Conservation (phyloP, 495 filamentous ascomycete genomes). For the Cercophora newfieldiana region DNA sequence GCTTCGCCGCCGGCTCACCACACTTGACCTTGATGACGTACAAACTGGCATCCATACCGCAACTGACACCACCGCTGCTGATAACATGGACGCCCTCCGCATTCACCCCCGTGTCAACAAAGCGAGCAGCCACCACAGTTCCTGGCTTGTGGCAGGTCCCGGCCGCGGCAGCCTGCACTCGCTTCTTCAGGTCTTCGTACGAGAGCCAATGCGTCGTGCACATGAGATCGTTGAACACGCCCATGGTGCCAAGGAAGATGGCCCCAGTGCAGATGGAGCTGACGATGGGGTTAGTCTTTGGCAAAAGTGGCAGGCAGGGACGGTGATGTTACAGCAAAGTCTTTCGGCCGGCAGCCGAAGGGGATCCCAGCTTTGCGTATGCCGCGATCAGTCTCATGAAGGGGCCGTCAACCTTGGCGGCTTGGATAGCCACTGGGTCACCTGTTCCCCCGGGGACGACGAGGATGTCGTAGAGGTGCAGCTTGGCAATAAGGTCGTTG, state of each 20-base stretch:
- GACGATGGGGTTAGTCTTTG: not conserved
- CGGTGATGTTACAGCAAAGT: conserved; percentile 10
- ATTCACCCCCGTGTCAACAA: conserved; percentile 14
- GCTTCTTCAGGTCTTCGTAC: not conserved
- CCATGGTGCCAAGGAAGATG: conserved; percentile 14
- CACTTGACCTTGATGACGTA: conserved; percentile 7
- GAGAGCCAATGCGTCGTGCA: conserved; percentile 19
- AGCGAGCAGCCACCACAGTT: conserved; percentile 15
- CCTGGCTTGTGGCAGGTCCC: conserved; percentile 1
- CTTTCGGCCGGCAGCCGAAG: not conserved
- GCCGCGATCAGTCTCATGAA: conserved; percentile 11
- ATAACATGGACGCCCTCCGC: conserved; percentile 9
- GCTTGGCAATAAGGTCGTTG: conserved; percentile 5
- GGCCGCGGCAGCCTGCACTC: not conserved
- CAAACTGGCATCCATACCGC: conserved; percentile 17
- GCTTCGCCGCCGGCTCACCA: conserved; percentile 12
- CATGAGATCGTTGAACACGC: conserved; percentile 13
- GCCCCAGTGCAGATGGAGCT: conserved; percentile 22
- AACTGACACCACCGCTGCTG: conserved; percentile 21
- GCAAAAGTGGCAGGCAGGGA: not conserved
- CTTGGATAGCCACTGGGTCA: not conserved
- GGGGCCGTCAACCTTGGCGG: not conserved
- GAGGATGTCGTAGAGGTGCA: conserved; percentile 12
- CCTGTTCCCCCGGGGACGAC: conserved; percentile 13
- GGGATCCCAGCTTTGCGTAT: not conserved